Conservation (phyloP, 2,329 filamentous ascomycete species). For the Aspergillus tamarii region DNA sequence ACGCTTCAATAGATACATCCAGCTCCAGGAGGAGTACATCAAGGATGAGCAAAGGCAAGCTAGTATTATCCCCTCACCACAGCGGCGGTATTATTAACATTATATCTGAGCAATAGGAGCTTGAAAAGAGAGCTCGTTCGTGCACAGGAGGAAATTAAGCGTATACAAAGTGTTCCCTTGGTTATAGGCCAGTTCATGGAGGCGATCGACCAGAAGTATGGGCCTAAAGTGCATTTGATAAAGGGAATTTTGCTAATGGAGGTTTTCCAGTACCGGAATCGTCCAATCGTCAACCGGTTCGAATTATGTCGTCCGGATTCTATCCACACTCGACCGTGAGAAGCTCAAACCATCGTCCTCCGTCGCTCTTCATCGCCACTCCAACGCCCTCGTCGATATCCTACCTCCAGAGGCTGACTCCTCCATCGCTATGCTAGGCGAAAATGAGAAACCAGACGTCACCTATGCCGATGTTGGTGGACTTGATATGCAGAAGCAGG, state of each 20-base stretch:
- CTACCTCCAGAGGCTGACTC: slow-evolving; percentile 98
- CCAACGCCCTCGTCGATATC: slow-evolving; percentile 97
- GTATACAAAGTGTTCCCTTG: slow-evolving; percentile 95
- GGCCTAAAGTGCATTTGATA: slow-evolving; percentile 1
- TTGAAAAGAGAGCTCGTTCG: slow-evolving; percentile 95
- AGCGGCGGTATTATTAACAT: slow-evolving; percentile 13
- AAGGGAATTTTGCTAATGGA: slow-evolving; percentile 14
- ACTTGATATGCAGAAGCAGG: slow-evolving; percentile 99
- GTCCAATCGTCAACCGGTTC: slow-evolving; percentile 98
- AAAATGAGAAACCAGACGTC: slow-evolving; percentile 96
- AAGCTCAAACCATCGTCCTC: slow-evolving; percentile 97
- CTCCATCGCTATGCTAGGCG: slow-evolving; percentile 96
- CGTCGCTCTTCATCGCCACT: slow-evolving; percentile 96
- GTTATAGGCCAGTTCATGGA: slow-evolving; percentile 99
- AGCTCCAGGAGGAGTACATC: slow-evolving; percentile 99
- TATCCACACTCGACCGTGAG: slow-evolving; percentile 97
- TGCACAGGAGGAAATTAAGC: slow-evolving; percentile 98
- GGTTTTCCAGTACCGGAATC: slow-evolving; percentile 76
- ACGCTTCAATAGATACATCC: slow-evolving; percentile 70
- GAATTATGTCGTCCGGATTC: slow-evolving; percentile 97
- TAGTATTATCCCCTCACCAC: neutral
- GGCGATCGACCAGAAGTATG: slow-evolving; percentile 97
- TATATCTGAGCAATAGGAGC: slow-evolving; percentile 60
- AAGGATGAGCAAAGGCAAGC: slow-evolving; percentile 94
- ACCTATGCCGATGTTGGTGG: slow-evolving; percentile 98